A percentile compares a stretch with the other conserved stretches of the same genome.
Conservation (phyloP, 305 asterid species). For the Fraxinus sp. region DNA sequence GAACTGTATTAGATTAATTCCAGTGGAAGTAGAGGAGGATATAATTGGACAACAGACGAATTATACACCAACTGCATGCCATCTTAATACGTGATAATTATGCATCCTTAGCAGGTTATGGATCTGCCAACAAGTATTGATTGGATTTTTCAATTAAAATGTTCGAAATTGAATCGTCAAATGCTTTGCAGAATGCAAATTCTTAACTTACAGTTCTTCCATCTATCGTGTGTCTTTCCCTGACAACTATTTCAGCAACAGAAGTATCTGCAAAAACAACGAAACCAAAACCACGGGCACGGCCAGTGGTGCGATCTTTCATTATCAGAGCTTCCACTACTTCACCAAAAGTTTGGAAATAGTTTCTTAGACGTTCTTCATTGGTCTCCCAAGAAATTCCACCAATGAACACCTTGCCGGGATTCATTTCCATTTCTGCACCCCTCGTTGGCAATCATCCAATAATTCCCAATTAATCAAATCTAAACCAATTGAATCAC, state of each 20-base stretch:
- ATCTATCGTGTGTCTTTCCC: slow-evolving; percentile 66
- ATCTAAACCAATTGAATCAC: slow-evolving; percentile 13
- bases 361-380: slow-evolving; percentile 65
- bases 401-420: slow-evolving; percentile 75
- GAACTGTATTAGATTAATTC: not conserved
- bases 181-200: not conserved
- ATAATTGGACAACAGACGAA: not conserved
- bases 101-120: not conserved
- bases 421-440: slow-evolving; percentile 65
- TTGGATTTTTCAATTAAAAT: not conserved
- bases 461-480: slow-evolving; percentile 20
- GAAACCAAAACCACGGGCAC: slow-evolving; percentile 88
- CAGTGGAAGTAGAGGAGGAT: not conserved
- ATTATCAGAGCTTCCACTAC: slow-evolving; percentile 84
- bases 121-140: not conserved
- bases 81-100: not conserved
- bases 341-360: slow-evolving; percentile 67
- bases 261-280: slow-evolving; percentile 65
- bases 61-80: not conserved
- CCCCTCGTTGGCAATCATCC: slow-evolving; percentile 28
- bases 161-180: slow-evolving; percentile 1
- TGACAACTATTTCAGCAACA: slow-evolving; percentile 78
- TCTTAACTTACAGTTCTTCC: slow-evolving; percentile 66
- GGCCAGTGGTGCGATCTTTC: slow-evolving; percentile 83
- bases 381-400: slow-evolving; percentile 88